Percentiles rank a stretch among this genome's conserved stretches.
phyloP scores from a whole-genome alignment of 2,329 filamentous ascomycete genomes.

The Trichoderma polysporum region DNA sequence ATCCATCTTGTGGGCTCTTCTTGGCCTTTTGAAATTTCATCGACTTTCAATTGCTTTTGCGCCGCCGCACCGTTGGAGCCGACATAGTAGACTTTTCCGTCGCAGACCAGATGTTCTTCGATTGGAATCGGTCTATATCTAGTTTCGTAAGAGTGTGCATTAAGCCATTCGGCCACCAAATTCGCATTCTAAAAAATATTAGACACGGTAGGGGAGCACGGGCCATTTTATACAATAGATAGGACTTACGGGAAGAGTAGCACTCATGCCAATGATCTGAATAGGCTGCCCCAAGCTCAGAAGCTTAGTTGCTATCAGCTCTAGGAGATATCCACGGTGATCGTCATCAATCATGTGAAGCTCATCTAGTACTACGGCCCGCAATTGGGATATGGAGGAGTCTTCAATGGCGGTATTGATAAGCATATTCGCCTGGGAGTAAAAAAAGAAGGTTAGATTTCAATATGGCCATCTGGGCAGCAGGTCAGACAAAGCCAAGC shows the following conservation, averaged over 20 bases:
- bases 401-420: constrained; percentile 74
- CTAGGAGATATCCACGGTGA: constrained; percentile 71
- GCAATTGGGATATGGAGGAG: constrained; percentile 62
- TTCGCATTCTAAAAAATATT: constrained; percentile 59
- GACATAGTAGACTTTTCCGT: constrained; percentile 65
- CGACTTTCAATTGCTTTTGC: constrained; percentile 51
- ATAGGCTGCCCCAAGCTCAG: constrained; percentile 65
- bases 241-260: constrained; percentile 64
- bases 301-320: constrained; percentile 72
- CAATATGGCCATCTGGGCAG: not conserved
- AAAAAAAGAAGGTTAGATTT: not conserved
- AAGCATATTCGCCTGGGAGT: constrained; percentile 65
- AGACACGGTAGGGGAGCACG: not conserved
- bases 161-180: constrained; percentile 67
- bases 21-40: constrained; percentile 36
- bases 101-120: constrained; percentile 71
- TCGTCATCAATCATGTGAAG: constrained; percentile 82
- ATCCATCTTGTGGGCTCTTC: constrained; percentile 50
- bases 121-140: constrained; percentile 73
- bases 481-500: not conserved
- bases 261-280: constrained; percentile 78
- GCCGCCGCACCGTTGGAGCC: constrained; percentile 55
- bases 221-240: not conserved
- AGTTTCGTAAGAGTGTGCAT: constrained; percentile 70
- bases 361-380: constrained; percentile 71